Evolutionary conservation across 2,329 filamentous ascomycete species (phyloP).

Genomic region (Stemphylium lycopersici): DNA sequence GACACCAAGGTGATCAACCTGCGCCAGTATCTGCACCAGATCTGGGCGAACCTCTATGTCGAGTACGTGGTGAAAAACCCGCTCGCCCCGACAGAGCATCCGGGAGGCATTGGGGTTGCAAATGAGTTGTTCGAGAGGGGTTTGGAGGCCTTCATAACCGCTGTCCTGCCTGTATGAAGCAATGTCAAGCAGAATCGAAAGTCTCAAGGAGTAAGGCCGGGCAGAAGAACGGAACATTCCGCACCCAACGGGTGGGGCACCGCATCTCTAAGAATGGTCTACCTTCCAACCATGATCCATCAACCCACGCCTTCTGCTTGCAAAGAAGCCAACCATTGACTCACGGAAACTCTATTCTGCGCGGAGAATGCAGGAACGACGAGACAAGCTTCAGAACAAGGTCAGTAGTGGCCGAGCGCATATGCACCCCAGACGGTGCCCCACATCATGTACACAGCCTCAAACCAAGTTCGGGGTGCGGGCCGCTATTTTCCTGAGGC

Average conservation of each 20-base stretch:
- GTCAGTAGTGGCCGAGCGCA: neutral
- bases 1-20: conserved; percentile 89
- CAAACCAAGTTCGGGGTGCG: conserved; percentile 4
- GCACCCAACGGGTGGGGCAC: neutral
- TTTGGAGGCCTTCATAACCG: conserved; percentile 76
- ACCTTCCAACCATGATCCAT: neutral
- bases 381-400: conserved; percentile 35
- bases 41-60: conserved; percentile 97
- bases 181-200: neutral
- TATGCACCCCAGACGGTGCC: conserved; percentile 1
- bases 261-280: neutral
- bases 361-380: neutral
- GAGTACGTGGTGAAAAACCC: conserved; percentile 81
- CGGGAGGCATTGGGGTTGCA: conserved; percentile 65
- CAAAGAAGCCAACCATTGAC: neutral
- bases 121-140: conserved; percentile 70
- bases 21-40: conserved; percentile 93
- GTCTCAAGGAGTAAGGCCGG: neutral
- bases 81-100: conserved; percentile 65
- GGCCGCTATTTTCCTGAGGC: neutral
- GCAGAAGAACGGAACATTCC: neutral
- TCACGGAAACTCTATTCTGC: neutral
- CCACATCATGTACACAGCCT: conserved; percentile 19
- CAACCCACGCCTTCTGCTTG: neutral
- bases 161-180: conserved; percentile 41